Percentiles rank a stretch among this genome's conserved stretches.
Conservation (phyloP, 768 basidiomycete genomes). For the Trametes cingulata region DNA sequence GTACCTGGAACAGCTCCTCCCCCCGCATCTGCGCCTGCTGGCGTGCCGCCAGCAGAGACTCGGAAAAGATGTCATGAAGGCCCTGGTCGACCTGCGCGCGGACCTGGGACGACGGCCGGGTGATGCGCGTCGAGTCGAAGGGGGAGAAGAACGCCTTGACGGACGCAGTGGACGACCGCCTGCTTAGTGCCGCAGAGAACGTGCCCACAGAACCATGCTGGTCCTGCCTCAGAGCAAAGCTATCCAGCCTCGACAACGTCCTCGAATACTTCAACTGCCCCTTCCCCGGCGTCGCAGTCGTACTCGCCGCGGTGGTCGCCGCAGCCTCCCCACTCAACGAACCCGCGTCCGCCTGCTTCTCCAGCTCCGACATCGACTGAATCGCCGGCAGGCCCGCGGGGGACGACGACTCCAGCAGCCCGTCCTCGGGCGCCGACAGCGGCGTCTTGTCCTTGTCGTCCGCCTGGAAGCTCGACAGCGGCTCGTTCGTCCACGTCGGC, state of each 20-base stretch:
- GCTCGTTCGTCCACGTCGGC: conserved; percentile 57
- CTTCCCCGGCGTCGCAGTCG: neutral
- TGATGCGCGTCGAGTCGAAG: conserved; percentile 60
- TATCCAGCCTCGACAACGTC: conserved; percentile 24
- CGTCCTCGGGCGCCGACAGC: conserved; percentile 32
- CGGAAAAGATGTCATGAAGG: conserved; percentile 80
- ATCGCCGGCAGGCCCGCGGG: conserved; percentile 32
- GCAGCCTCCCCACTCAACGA: neutral
- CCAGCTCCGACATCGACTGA: conserved; percentile 34
- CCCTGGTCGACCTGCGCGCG: conserved; percentile 75
- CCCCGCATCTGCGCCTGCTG: conserved; percentile 62
- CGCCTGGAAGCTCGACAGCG: conserved; percentile 59
- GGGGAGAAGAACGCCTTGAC: conserved; percentile 61
- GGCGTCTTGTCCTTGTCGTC: conserved; percentile 38
- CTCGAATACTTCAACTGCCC: conserved; percentile 7
- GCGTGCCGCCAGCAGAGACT: conserved; percentile 67
- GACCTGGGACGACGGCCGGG: conserved; percentile 65
- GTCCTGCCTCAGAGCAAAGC: conserved; percentile 19
- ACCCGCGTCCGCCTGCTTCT: conserved; percentile 14
- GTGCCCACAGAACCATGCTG: conserved; percentile 28
- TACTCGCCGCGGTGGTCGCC: neutral
- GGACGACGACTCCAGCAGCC: conserved; percentile 8
- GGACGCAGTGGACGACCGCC: conserved; percentile 65
- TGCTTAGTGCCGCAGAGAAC: conserved; percentile 37
- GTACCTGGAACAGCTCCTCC: conserved; percentile 61